Evolutionary conservation across 306 rosid species (phyloP).

Genomic region (Biancaea sappan): DNA sequence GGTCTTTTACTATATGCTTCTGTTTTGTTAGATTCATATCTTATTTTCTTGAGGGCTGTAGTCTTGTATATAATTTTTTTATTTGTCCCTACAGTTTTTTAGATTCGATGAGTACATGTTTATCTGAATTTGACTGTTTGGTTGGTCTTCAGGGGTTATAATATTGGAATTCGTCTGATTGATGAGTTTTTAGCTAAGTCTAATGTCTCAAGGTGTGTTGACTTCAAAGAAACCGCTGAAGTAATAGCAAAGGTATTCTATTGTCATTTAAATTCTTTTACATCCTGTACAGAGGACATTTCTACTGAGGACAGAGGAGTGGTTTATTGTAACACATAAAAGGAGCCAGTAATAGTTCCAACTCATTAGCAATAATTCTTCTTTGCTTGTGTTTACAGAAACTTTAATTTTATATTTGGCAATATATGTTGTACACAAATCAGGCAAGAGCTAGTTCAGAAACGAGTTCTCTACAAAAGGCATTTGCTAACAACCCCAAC

Average conservation of each 20-base stretch:
- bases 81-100: neutral
- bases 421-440: neutral
- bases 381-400: neutral
- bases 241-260: conserved; percentile 88
- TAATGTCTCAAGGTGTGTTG: conserved; percentile 88
- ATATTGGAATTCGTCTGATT: conserved; percentile 87
- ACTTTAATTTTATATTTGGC: neutral
- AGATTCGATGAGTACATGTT: neutral
- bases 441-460: neutral
- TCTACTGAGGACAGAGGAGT: neutral
- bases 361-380: neutral
- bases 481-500: neutral
- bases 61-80: neutral
- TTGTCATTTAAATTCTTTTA: neutral
- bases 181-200: conserved; percentile 99
- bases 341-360: neutral
- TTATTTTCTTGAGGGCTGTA: neutral
- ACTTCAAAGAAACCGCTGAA: conserved; percentile 95
- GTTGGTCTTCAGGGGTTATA: conserved; percentile 78
- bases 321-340: neutral
- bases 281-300: neutral
- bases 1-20: neutral
- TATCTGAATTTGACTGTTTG: neutral
- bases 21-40: neutral
- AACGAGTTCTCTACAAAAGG: neutral